Percentiles rank a stretch among this genome's conserved stretches.
Evolutionary conservation across 768 basidiomycete species (phyloP).

Genomic region (Cantharellus cinnabarinus): DNA sequence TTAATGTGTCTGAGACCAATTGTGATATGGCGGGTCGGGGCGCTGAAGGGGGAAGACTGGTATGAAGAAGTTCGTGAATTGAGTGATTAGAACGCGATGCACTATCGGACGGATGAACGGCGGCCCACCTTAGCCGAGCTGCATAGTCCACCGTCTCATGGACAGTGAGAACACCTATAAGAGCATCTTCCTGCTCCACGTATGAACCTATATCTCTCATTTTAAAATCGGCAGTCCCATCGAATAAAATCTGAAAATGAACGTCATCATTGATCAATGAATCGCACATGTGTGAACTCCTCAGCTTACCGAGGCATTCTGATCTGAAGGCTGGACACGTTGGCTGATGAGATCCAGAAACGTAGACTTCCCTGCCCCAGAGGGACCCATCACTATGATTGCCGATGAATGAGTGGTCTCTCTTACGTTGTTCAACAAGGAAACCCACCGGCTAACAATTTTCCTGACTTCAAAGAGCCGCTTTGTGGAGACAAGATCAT

Average conservation of each 20-base stretch:
- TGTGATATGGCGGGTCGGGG: constrained; percentile 17
- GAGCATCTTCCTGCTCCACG: constrained; percentile 40
- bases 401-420: background rate
- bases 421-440: background rate
- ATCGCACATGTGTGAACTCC: constrained; percentile 2
- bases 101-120: background rate
- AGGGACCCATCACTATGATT: constrained; percentile 8
- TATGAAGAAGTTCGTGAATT: too few species aligned
- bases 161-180: constrained; percentile 37
- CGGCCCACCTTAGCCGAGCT: constrained; percentile 26
- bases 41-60: constrained; percentile 8
- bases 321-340: constrained; percentile 11
- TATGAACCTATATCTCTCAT: constrained; percentile 28
- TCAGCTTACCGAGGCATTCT: constrained; percentile 5
- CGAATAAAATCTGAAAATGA: constrained; percentile 9
- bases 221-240: constrained; percentile 7
- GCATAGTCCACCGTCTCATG: constrained; percentile 34
- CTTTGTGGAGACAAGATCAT: constrained; percentile 10
- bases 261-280: constrained; percentile 1
- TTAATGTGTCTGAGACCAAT: constrained; percentile 26
- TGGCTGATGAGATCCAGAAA: constrained; percentile 13
- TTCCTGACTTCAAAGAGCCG: constrained; percentile 8
- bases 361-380: constrained; percentile 17
- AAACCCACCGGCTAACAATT: constrained; percentile 13
- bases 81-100: background rate